These are phyloP conservation scores for Secale cereale DNA, from an alignment of 176 grass and related monocot species.

Conservation along the genomic window DNA sequence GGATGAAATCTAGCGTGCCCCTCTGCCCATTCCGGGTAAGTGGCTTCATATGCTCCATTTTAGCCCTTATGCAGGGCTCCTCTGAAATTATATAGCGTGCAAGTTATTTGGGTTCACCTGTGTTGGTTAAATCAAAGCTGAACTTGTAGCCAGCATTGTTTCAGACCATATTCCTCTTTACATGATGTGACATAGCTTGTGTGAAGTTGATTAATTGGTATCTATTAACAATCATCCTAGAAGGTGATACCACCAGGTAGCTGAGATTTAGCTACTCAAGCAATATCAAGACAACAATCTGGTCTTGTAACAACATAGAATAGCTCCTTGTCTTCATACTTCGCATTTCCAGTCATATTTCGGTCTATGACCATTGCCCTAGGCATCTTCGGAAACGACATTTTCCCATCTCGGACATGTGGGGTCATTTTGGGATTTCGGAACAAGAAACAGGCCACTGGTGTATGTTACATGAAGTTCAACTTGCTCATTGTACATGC, in stretches of 20 bases:
- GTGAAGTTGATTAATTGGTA: no score
- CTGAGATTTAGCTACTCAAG: background rate
- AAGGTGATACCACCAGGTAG: background rate
- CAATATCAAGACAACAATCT: background rate
- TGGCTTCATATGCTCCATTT: background rate
- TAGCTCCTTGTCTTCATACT: background rate
- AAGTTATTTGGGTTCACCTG: background rate
- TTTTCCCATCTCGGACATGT: background rate
- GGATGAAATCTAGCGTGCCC: constrained; percentile 52
- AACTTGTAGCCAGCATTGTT: background rate
- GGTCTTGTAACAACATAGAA: background rate
- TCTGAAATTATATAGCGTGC: background rate
- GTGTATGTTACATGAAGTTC: background rate
- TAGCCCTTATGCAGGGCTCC: background rate
- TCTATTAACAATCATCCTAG: no score
- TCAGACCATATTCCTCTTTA: background rate
- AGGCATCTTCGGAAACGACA: background rate
- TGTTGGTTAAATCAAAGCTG: background rate
- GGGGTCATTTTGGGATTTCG: background rate
- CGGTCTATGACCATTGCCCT: background rate
- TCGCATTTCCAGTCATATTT: background rate
- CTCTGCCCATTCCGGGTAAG: constrained; percentile 78
- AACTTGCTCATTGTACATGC: background rate
- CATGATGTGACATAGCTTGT: background rate
- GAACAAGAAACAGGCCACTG: background rate